phyloP scores from a whole-genome alignment of 169 alveolate species.

The Plasmodium malariae region DNA sequence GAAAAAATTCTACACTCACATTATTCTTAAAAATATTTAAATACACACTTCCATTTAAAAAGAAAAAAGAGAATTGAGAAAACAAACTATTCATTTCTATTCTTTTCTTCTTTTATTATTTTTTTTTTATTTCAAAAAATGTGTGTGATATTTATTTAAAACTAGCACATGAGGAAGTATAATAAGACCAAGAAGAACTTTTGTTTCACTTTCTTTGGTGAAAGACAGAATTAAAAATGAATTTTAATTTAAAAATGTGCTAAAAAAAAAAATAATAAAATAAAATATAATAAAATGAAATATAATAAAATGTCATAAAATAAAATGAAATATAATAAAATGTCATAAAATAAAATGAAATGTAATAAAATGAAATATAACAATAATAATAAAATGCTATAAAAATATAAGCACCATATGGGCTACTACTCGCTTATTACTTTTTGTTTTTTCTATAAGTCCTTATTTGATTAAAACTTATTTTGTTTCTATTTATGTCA shows the following conservation, averaged over 20 bases:
- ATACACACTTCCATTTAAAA: neutral
- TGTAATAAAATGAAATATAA: no score
- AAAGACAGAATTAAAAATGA: constrained; percentile 31
- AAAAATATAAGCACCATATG: constrained; percentile 21
- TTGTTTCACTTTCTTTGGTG: neutral
- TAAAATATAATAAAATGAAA: no score
- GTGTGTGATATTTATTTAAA: constrained; percentile 34
- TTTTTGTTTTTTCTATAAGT: neutral
- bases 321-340: no score
- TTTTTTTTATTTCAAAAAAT: constrained; percentile 5
- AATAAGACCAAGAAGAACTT: neutral
- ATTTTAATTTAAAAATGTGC: neutral
- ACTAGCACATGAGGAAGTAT: neutral
- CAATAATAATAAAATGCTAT: constrained; percentile 19
- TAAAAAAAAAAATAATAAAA: no score
- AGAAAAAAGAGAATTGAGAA: neutral
- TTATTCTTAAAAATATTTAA: constrained; percentile 6
- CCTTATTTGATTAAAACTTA: neutral
- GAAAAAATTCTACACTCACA: constrained; percentile 15
- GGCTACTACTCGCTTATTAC: neutral
- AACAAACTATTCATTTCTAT: constrained; percentile 1
- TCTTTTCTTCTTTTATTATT: no score
- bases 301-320: no score
- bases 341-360: no score
- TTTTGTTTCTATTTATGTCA: no score